These are phyloP conservation scores for Diaporthe ampelina DNA, from an alignment of 2,329 filamentous ascomycete genomes.

Conservation along the genomic window DNA sequence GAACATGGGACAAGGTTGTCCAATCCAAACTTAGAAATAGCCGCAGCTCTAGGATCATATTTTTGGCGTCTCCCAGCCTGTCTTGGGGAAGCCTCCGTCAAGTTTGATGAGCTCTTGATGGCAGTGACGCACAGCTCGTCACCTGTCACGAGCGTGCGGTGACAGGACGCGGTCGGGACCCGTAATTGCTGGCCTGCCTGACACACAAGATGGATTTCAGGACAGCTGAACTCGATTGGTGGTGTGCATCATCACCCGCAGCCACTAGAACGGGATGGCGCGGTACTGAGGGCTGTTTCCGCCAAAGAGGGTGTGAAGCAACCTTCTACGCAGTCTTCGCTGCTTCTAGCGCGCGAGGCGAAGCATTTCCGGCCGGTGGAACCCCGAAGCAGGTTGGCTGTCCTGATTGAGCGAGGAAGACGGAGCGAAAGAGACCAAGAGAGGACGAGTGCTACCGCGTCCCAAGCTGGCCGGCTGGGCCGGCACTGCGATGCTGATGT, in stretches of 20 bases:
- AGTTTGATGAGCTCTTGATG: conserved; percentile 4
- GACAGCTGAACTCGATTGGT: conserved; percentile 27
- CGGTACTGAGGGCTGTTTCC: conserved; percentile 24
- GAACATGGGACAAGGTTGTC: conserved; percentile 26
- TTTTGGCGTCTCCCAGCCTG: conserved; percentile 13
- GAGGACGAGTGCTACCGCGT: neutral
- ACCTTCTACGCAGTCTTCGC: conserved; percentile 40
- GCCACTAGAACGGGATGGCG: conserved; percentile 40
- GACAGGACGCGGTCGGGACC: neutral
- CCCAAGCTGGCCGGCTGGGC: conserved; percentile 19
- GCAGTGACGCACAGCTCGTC: neutral
- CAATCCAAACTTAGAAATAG: conserved; percentile 33
- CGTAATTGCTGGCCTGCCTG: neutral
- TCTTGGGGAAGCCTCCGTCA: neutral
- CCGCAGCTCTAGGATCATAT: conserved; percentile 24
- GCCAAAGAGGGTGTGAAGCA: conserved; percentile 40
- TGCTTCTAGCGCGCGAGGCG: conserved; percentile 41
- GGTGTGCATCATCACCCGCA: conserved; percentile 20
- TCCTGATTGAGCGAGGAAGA: neutral
- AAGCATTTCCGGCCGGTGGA: conserved; percentile 13
- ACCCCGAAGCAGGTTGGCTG: neutral
- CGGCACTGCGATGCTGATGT: neutral
- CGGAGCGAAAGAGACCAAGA: neutral
- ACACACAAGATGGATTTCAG: conserved; percentile 1
- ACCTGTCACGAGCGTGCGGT: conserved; percentile 17